Evolutionary conservation across 805 yeast species (phyloP), one percentile per base, ranked within the genome.

Genomic region (Metschnikowia similis): DNA sequence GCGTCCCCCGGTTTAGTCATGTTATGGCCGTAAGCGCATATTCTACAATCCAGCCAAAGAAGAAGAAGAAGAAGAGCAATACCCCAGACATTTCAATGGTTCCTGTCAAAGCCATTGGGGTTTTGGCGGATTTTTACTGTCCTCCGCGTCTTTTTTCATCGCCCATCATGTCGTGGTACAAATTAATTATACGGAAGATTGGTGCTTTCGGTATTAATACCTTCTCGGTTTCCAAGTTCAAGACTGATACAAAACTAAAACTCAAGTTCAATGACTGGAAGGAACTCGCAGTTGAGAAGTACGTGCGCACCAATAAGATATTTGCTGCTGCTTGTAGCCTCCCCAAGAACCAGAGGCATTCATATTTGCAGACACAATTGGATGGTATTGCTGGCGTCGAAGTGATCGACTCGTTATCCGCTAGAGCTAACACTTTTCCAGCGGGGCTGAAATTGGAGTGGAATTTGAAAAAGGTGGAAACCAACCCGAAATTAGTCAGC

Each of bases 201-300:
- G 90, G 84, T 8, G 66, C 82, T 44, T 81, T 84, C 59, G 84
- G 89, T 35, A 77, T 81, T 63, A 87, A 85, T 64, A 83, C 90
- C 39, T 75, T 75, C 48, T 76, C 73, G 52, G 72, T 77, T 4
- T 75, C 72, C 48, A 74, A 74, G 55, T 79, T 67, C 59, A 76
- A 71, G 65, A 62, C 66, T 39, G 78, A 73, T 45, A 69, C 76
- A 35, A 66, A 66, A 35, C 62, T 67, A 51, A 67, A 66, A 28
- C 80, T 82, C 35, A 63, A 78, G 49, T 85, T 82, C 66, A 88
- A 91, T 31, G 79, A 83, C 52, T 91, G 96, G 96, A 88, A 87
- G 66, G 92, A 89, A 66, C 77, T 77, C 30, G 96, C 96, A 7
- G 82, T 91, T 58, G 89, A 89, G 57, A 74, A 74, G 45, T 90